phyloP scores from a whole-genome alignment of 78 protist genomes.

The Dictyostelium intermedium region DNA sequence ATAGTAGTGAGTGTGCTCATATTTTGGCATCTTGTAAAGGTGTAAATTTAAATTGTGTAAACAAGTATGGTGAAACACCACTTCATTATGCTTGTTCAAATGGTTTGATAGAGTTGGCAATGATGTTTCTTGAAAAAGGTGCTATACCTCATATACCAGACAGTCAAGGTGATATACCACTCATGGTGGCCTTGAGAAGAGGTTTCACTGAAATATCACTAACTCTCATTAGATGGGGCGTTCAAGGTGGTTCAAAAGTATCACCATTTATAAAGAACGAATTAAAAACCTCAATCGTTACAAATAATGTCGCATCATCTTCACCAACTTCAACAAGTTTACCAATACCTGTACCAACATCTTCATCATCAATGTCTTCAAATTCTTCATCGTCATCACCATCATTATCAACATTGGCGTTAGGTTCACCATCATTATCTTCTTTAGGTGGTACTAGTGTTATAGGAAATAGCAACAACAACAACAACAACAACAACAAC shows the following conservation, averaged over 20 bases:
- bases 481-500: neutral
- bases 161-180: constrained; percentile 71
- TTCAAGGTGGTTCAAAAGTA: constrained; percentile 32
- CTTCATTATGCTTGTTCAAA: constrained; percentile 55
- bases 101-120: constrained; percentile 61
- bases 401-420: neutral
- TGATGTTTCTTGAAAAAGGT: constrained; percentile 49
- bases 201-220: constrained; percentile 68
- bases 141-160: constrained; percentile 50
- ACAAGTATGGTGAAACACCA: constrained; percentile 75
- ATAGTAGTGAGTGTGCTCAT: constrained; percentile 32
- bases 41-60: constrained; percentile 7
- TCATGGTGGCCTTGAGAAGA: constrained; percentile 53
- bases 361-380: neutral
- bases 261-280: neutral
- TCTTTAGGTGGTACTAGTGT: neutral
- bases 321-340: neutral
- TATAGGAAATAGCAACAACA: neutral
- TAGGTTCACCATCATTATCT: neutral
- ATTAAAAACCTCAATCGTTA: neutral
- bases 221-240: constrained; percentile 71
- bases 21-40: neutral
- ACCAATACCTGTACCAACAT: neutral
- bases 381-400: neutral
- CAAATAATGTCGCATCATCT: neutral